Percentiles rank a stretch among this genome's conserved stretches.
These are phyloP conservation scores for Verticillium klebahnii DNA, from an alignment of 2,329 filamentous ascomycete genomes.

Conservation along the genomic window DNA sequence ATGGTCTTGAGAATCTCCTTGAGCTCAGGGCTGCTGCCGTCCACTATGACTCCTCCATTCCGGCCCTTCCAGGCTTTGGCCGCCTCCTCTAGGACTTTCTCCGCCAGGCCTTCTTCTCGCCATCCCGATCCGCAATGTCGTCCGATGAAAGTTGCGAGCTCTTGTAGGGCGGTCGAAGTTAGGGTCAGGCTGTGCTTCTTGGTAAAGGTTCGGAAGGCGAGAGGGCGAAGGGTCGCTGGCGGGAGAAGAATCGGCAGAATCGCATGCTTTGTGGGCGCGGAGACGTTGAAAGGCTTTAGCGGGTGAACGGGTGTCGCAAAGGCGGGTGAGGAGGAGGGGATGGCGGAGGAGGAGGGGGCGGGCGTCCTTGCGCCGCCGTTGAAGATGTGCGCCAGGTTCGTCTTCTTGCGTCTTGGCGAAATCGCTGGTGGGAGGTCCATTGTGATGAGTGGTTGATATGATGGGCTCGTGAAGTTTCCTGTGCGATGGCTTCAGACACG, in stretches of 20 bases:
- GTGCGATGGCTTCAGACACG: too few relatives aligned
- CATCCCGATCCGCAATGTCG: conserved; percentile 93
- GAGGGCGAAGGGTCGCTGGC: conserved; percentile 76
- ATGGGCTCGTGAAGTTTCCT: not conserved
- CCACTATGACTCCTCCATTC: conserved; percentile 85
- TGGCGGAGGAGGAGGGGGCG: conserved; percentile 46
- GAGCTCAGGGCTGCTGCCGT: conserved; percentile 70
- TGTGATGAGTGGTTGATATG: not conserved
- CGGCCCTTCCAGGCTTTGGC: conserved; percentile 88
- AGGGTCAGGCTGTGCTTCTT: conserved; percentile 96
- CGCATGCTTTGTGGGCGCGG: conserved; percentile 41
- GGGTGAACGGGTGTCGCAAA: conserved; percentile 86
- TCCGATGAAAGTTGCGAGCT: conserved; percentile 84
- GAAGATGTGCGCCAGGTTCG: conserved; percentile 32
- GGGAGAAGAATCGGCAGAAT: conserved; percentile 88
- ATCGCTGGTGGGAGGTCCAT: conserved; percentile 3
- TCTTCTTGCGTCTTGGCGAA: conserved; percentile 18
- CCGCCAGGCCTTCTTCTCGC: conserved; percentile 90
- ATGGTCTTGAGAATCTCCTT: conserved; percentile 79
- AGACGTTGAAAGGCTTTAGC: conserved; percentile 57
- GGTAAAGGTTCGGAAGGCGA: conserved; percentile 93
- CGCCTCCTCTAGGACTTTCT: conserved; percentile 86
- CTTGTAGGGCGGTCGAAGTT: conserved; percentile 78
- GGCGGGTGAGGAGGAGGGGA: conserved; percentile 84
- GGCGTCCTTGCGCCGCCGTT: conserved; percentile 24